Conservation (phyloP, 176 grass and related monocot genomes). For the Phoenix dactylifera region DNA sequence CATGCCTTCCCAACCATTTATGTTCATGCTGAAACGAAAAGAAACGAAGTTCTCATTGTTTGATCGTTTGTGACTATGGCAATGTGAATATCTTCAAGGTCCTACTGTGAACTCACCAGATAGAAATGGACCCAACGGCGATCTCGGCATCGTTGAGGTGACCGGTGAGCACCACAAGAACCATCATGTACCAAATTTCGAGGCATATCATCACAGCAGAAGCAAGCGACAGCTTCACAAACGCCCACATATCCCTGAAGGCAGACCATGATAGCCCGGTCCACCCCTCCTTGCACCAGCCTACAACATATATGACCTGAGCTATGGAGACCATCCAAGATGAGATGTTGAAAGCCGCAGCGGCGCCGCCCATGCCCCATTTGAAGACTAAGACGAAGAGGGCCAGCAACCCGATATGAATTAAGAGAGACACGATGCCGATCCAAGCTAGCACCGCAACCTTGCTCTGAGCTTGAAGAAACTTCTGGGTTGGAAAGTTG, state of each 20-base stretch:
- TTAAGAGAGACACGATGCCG: constrained; percentile 2
- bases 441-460: constrained; percentile 39
- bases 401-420: constrained; percentile 16
- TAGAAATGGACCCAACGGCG: constrained; percentile 40
- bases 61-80: no score
- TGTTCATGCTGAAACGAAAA: constrained; percentile 39
- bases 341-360: constrained; percentile 19
- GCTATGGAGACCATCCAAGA: constrained; percentile 27
- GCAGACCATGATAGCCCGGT: constrained; percentile 30
- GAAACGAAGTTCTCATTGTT: background rate
- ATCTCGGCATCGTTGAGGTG: constrained; percentile 36
- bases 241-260: constrained; percentile 22
- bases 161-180: constrained; percentile 39
- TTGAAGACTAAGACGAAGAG: constrained; percentile 28
- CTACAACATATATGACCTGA: constrained; percentile 37
- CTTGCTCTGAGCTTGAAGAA: constrained; percentile 64
- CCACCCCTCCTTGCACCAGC: constrained; percentile 55
- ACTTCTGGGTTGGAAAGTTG: constrained; percentile 57
- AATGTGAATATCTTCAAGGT: no score
- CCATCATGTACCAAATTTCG: constrained; percentile 49
- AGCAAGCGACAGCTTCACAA: constrained; percentile 44
- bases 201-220: constrained; percentile 62
- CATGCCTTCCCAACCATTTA: constrained; percentile 52
- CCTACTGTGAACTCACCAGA: constrained; percentile 18
- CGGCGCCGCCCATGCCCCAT: constrained; percentile 24